Base-by-base conservation (phyloP, 192 early-diverging fungal genomes). In the Podila epigama region DNA sequence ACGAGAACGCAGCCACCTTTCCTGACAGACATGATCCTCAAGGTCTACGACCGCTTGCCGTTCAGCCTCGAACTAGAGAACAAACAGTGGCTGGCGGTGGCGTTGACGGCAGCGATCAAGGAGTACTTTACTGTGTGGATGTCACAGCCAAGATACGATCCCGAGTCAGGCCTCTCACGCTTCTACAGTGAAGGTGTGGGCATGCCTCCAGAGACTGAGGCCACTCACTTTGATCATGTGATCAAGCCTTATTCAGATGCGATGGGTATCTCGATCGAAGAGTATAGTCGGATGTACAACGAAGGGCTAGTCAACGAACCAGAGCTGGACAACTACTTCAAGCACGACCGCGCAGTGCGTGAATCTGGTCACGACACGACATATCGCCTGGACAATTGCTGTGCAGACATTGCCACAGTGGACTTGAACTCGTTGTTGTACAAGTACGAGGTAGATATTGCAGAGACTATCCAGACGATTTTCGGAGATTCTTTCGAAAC, bases 121-220 rank as follows among this genome's bases (percentile, higher is more conserved):
- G 98, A 99, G 82, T 95, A 98, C 68, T 78, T 96, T 32, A 90
- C 87, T 4, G 91, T 99, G 20, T 99, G 98, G 98, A 92, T 94
- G 87, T 65, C 84, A 18, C 78, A 68, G 39, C 96, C 94, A 37
- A 86, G 98, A 7, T 75, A 91, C 29, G 94, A 99, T 68, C 60
- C 71, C 18, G 79, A 70, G 31, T 91, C 92, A 0, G 94, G 94
- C 6, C 78, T 99, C 42, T 89, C 88, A 48, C 91, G 94, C 68
- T 99, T 89, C 80, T 87, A 92, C 64, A 90, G 96, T 12, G 94
- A 91, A 55, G 96, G 98, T 20, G 70, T 93, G 25, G 96, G 98
- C 33, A 95, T 99, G 84, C 98, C 98, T 44, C 98, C 98, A 0
- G 98, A 99, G 83, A 99, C 98, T 2, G 98, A 99, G 82, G 85